Conservation (phyloP, 495 filamentous ascomycete species). For the Annulohypoxylon moriforme region DNA sequence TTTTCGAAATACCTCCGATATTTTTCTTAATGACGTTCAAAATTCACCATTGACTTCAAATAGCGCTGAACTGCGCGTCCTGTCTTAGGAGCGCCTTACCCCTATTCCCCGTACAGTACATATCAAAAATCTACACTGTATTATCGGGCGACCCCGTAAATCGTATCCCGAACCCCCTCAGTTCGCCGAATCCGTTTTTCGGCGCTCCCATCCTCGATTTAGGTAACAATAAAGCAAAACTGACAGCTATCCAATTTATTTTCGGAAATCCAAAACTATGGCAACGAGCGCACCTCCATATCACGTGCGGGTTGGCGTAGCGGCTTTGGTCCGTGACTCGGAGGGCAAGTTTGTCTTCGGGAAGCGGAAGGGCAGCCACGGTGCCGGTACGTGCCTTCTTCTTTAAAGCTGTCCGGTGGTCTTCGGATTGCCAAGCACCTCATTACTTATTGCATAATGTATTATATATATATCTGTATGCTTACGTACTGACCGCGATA, state of each 20-base stretch:
- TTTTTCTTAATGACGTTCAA: too few relatives aligned
- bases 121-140: conserved; percentile 3
- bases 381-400: conserved; percentile 46
- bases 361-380: conserved; percentile 55
- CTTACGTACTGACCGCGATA: background rate
- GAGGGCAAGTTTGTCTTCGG: conserved; percentile 55
- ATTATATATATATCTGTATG: background rate
- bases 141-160: conserved; percentile 4
- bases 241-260: background rate
- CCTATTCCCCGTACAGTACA: background rate
- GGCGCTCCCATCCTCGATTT: background rate
- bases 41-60: too few relatives aligned
- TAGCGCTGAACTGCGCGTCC: too few relatives aligned
- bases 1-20: too few relatives aligned
- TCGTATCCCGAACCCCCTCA: background rate
- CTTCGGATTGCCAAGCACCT: background rate
- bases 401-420: background rate
- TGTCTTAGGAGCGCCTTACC: background rate
- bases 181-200: conserved; percentile 17
- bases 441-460: background rate
- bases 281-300: conserved; percentile 14
- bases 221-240: conserved; percentile 4
- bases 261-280: conserved; percentile 5
- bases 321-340: conserved; percentile 51
- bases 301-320: conserved; percentile 54